Conservation (phyloP, 768 basidiomycete species). For the Austroboletus eburneus region DNA sequence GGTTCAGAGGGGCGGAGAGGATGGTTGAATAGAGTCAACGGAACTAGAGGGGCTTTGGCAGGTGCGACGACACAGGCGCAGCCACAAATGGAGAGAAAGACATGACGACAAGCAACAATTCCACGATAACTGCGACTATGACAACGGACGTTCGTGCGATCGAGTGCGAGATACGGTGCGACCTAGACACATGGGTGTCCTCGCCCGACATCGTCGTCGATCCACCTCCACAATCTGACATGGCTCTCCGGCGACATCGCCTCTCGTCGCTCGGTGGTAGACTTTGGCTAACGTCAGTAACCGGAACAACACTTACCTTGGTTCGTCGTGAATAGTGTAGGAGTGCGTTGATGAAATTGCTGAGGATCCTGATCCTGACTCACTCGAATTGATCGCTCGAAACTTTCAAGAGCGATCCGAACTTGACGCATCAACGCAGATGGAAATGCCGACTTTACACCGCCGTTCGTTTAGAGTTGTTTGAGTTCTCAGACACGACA, state of each 20-base stretch:
- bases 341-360: too few relatives aligned
- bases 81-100: slow-evolving; percentile 14
- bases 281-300: slow-evolving; percentile 93
- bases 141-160: slow-evolving; percentile 44
- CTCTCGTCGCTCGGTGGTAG: slow-evolving; percentile 87
- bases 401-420: too few relatives aligned
- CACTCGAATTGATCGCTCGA: too few relatives aligned
- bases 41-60: slow-evolving; percentile 7
- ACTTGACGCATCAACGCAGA: too few relatives aligned
- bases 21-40: slow-evolving; percentile 21
- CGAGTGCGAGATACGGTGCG: slow-evolving; percentile 90
- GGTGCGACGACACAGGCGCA: slow-evolving; percentile 5
- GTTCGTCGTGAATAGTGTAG: too few relatives aligned
- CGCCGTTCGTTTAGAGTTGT: too few relatives aligned
- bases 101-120: not conserved
- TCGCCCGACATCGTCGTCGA: slow-evolving; percentile 88
- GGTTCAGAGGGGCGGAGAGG: slow-evolving; percentile 48
- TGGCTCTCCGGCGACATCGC: slow-evolving; percentile 81
- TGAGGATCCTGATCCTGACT: too few relatives aligned
- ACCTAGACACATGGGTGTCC: slow-evolving; percentile 82
- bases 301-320: too few relatives aligned
- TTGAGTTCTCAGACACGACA: too few relatives aligned
- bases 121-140: not conserved
- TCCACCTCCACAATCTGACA: slow-evolving; percentile 81
- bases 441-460: too few relatives aligned